phyloP scores from a whole-genome alignment of 2,329 filamentous ascomycete species.

The Epichloe uncinata region DNA sequence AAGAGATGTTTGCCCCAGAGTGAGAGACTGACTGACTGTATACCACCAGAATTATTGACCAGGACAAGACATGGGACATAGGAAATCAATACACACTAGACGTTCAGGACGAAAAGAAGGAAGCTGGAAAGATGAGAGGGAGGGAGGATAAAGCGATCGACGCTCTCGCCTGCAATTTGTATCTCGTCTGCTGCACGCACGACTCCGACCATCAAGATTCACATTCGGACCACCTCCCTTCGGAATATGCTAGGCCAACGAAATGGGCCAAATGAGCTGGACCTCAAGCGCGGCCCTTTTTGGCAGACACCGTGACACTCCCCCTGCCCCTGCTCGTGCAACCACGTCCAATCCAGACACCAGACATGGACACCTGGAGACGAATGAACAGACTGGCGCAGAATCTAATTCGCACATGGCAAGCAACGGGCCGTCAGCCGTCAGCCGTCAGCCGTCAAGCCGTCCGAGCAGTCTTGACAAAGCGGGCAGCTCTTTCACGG shows the following conservation, averaged over 20 bases:
- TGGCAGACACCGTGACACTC: neutral
- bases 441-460: no score
- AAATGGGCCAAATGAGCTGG: neutral
- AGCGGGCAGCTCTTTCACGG: no score
- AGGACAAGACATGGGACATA: neutral
- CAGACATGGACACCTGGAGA: neutral
- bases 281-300: neutral
- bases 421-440: neutral
- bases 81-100: neutral
- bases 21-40: neutral
- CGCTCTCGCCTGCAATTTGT: neutral
- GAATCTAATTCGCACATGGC: no score
- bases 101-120: neutral
- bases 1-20: neutral
- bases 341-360: no score
- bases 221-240: no score
- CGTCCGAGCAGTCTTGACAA: neutral
- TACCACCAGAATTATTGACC: neutral
- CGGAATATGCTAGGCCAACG: neutral
- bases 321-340: no score
- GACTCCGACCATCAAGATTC: neutral
- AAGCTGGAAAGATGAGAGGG: neutral
- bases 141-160: slow-evolving; percentile 1
- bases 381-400: neutral
- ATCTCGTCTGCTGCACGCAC: neutral